Conservation (phyloP, 805 yeast genomes). For the Metschnikowia reukaufii region DNA sequence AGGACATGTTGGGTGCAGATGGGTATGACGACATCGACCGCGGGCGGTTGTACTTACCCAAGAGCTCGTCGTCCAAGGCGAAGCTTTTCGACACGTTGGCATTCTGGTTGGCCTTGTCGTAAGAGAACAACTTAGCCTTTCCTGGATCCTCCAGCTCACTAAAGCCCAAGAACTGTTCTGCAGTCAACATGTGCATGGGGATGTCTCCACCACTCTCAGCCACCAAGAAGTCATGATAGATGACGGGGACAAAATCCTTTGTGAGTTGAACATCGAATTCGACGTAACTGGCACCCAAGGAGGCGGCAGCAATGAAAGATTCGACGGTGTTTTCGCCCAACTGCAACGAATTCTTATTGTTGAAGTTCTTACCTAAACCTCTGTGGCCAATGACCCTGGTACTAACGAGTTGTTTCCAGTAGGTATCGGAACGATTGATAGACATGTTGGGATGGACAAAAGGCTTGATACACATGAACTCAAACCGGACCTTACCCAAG, state of each 20-base stretch:
- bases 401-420: slow-evolving; percentile 87
- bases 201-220: slow-evolving; percentile 95
- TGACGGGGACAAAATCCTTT: slow-evolving; percentile 86
- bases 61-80: slow-evolving; percentile 37
- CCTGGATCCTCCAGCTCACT: slow-evolving; percentile 28
- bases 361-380: slow-evolving; percentile 86
- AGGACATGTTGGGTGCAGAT: slow-evolving; percentile 31
- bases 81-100: slow-evolving; percentile 23
- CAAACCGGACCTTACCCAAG: slow-evolving; percentile 76
- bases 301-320: slow-evolving; percentile 93
- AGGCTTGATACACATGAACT: slow-evolving; percentile 67
- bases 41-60: slow-evolving; percentile 36
- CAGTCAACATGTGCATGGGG: slow-evolving; percentile 90
- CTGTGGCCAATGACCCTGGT: slow-evolving; percentile 95
- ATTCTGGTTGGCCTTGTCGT: slow-evolving; percentile 13
- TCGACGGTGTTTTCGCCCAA: slow-evolving; percentile 95
- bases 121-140: slow-evolving; percentile 11
- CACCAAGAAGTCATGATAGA: slow-evolving; percentile 90
- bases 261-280: slow-evolving; percentile 97
- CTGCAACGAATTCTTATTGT: slow-evolving; percentile 73
- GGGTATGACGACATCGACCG: slow-evolving; percentile 41
- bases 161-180: slow-evolving; percentile 78
- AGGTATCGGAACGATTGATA: slow-evolving; percentile 68
- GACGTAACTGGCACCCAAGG: slow-evolving; percentile 92
- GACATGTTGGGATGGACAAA: slow-evolving; percentile 70